Evolutionary conservation across 2,329 filamentous ascomycete genomes (phyloP), one percentile per base, ranked within the genome.

Genomic region (Cladosporium sp.): DNA sequence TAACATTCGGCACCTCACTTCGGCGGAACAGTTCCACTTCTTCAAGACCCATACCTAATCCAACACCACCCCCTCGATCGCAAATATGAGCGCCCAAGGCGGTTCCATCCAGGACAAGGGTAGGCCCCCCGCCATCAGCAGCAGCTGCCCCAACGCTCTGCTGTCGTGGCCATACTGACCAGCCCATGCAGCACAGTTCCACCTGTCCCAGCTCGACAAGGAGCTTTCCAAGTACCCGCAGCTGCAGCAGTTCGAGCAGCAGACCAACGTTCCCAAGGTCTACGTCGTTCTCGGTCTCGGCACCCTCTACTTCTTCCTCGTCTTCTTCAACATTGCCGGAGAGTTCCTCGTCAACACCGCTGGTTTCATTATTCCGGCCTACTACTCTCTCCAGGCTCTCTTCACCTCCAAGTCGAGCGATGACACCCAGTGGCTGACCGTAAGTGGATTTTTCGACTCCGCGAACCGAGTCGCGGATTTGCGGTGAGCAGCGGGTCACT

Each of bases 311-410:
- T 89, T 93, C 76, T 89, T 92, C 77, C 82, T 93, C 63, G 88
- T 93, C 74, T 84, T 93, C 76, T 90, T 95, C 80, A 95, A 95
- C 81, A 86, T 93, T 60, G 89, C 86, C 59, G 88, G 89, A 64
- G 87, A 91, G 74, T 86, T 93, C 67, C 78, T 95, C 63, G 90
- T 89, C 74, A 95, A 95, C 77, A 74, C 90, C 61, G 87, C 88
- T 61, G 89, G 89, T 57, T 93, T 93, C 70, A 74, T 87, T 63
- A 80, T 95, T 58, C 89, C 89, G 22, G 85, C 83, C 56, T 93
- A 93, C 79, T 95, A 92, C 74, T 92, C 88, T 34, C 75, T 93
- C 53, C 76, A 81, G 61, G 88, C 89, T 33, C 77, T 95, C 56
- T 93, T 93, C 74, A 85, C 79, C 54, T 65, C 77, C 52, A 76